Evolutionary conservation across 2,329 filamentous ascomycete genomes (phyloP).

Genomic region (Fusarium ambrosium): DNA sequence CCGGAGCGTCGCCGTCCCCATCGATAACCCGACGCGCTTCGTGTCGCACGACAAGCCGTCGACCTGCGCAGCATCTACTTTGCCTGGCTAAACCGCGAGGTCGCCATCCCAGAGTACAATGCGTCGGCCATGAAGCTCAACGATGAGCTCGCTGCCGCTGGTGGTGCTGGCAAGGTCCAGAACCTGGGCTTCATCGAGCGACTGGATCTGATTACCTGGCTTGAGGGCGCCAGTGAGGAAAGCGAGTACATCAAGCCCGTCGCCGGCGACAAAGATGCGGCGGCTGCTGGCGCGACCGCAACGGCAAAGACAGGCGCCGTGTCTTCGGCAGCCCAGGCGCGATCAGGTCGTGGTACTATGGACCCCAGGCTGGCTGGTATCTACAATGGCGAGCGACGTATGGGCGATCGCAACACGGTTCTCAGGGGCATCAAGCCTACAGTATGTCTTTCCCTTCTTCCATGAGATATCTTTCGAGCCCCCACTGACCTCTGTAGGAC

Average conservation of each 20-base stretch:
- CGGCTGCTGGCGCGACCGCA: conserved; percentile 56
- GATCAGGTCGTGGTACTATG: conserved; percentile 74
- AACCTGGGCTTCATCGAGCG: conserved; percentile 93
- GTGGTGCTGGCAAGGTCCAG: conserved; percentile 77
- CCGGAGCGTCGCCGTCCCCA: conserved; percentile 72
- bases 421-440: conserved; percentile 90
- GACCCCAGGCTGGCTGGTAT: conserved; percentile 89
- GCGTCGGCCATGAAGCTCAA: conserved; percentile 84
- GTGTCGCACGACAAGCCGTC: conserved; percentile 79
- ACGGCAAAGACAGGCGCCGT: conserved; percentile 56
- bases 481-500: conserved; percentile 70
- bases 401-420: conserved; percentile 92
- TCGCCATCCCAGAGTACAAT: conserved; percentile 92
- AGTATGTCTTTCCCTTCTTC: conserved; percentile 63
- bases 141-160: conserved; percentile 75
- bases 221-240: conserved; percentile 90
- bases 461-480: not conserved
- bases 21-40: conserved; percentile 86
- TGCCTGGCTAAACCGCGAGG: conserved; percentile 94
- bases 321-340: conserved; percentile 60
- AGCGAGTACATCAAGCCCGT: conserved; percentile 93
- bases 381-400: conserved; percentile 90
- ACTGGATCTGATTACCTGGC: conserved; percentile 91
- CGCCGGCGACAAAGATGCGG: conserved; percentile 70
- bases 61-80: conserved; percentile 97